phyloP scores from a whole-genome alignment of 768 basidiomycete genomes.

The Lepiota brunneoincarnata region DNA sequence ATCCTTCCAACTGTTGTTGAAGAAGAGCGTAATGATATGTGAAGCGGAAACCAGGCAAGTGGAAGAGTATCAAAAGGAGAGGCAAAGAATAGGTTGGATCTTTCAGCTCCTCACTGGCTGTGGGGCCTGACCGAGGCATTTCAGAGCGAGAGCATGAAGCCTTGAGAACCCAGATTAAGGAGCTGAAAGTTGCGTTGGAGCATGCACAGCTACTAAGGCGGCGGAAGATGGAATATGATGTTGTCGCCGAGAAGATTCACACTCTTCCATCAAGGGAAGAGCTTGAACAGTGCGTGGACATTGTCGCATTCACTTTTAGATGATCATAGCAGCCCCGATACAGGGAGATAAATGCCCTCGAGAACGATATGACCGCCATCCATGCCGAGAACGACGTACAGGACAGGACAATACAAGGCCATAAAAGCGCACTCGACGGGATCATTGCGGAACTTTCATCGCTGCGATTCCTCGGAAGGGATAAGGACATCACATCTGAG shows the following conservation, averaged over 20 bases:
- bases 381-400: constrained; percentile 73
- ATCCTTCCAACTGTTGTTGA: constrained; percentile 69
- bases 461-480: constrained; percentile 69
- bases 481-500: constrained; percentile 48
- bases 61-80: constrained; percentile 76
- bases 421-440: constrained; percentile 63
- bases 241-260: constrained; percentile 80
- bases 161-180: constrained; percentile 68
- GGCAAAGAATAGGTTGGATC: constrained; percentile 64
- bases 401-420: constrained; percentile 59
- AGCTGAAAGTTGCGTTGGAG: constrained; percentile 73
- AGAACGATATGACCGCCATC: constrained; percentile 79
- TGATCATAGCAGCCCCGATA: neutral
- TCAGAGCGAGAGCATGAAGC: constrained; percentile 71
- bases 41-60: constrained; percentile 86
- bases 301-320: neutral
- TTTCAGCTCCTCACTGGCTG: neutral
- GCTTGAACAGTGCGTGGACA: constrained; percentile 62
- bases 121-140: constrained; percentile 8
- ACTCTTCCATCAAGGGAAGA: constrained; percentile 74
- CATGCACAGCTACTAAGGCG: constrained; percentile 74
- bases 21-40: constrained; percentile 81
- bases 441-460: constrained; percentile 62
- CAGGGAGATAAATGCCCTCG: constrained; percentile 67
- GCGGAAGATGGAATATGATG: constrained; percentile 86